Percentiles rank a stretch among this genome's conserved stretches.
Evolutionary conservation across 345 rosid genomes (phyloP).

Genomic region (Eutrema heterophyllum): DNA sequence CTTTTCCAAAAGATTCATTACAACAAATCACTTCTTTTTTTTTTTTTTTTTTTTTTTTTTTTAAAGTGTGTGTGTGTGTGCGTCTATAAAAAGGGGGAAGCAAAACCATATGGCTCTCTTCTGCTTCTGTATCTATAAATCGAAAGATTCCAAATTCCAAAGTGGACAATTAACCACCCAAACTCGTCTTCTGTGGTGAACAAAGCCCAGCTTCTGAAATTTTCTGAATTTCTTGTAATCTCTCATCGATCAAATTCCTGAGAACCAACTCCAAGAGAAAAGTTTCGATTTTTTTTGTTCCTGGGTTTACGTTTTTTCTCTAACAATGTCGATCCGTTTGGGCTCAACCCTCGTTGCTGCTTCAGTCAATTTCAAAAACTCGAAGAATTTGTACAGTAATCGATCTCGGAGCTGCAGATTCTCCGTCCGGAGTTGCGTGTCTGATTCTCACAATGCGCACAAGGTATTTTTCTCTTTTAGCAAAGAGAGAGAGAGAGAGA

Average conservation of each 20-base stretch:
- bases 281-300: background rate
- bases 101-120: background rate
- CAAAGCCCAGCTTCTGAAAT: conserved; percentile 11
- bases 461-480: conserved; percentile 40
- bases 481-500: background rate
- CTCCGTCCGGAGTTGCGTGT: conserved; percentile 37
- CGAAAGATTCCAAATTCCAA: conserved; percentile 13
- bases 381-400: conserved; percentile 14
- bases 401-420: conserved; percentile 39
- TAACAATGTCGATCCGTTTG: conserved; percentile 29
- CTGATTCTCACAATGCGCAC: conserved; percentile 35
- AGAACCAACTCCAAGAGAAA: background rate
- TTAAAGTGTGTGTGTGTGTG: too few relatives aligned
- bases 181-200: conserved; percentile 4
- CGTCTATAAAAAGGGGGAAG: conserved; percentile 17
- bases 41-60: too few relatives aligned
- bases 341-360: conserved; percentile 27
- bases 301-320: background rate
- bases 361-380: conserved; percentile 21
- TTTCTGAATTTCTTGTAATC: background rate
- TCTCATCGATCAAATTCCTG: background rate
- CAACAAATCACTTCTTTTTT: background rate
- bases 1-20: background rate
- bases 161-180: conserved; percentile 9
- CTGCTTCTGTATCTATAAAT: conserved; percentile 12